Conservation (phyloP, 495 filamentous ascomycete genomes). For the Immersiella caudata region DNA sequence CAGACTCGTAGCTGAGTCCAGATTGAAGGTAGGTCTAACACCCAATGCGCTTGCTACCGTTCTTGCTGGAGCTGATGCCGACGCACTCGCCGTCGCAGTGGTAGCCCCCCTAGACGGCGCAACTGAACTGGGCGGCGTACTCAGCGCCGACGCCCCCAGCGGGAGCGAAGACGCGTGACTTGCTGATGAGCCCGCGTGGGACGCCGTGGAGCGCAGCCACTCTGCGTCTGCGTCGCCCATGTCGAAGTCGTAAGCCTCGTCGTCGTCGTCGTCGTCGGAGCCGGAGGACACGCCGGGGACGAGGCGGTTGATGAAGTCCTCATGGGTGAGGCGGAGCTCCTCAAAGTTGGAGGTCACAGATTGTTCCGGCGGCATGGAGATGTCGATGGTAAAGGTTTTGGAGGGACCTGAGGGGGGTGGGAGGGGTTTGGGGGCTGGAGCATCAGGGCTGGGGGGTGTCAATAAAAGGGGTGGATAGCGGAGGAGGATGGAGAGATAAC, state of each 20-base stretch:
- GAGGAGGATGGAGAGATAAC: background rate
- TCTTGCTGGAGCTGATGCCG: background rate
- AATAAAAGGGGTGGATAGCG: background rate
- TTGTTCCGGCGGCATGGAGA: constrained; percentile 42
- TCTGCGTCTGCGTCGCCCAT: background rate
- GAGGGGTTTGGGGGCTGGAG: background rate
- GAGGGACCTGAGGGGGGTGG: constrained; percentile 44
- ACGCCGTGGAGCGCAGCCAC: constrained; percentile 9
- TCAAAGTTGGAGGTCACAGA: constrained; percentile 40
- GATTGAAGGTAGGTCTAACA: constrained; percentile 52
- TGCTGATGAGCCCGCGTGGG: constrained; percentile 23
- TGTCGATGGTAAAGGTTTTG: constrained; percentile 56
- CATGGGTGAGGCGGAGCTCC: constrained; percentile 41
- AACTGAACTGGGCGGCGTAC: constrained; percentile 33
- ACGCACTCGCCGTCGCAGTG: background rate
- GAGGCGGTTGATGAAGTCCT: constrained; percentile 39
- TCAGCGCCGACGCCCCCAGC: constrained; percentile 38
- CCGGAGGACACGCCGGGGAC: constrained; percentile 27
- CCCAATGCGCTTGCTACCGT: constrained; percentile 32
- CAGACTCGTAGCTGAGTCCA: constrained; percentile 48
- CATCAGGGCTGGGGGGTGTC: background rate
- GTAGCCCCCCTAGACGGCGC: constrained; percentile 4
- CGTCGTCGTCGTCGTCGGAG: constrained; percentile 26
- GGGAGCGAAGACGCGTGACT: constrained; percentile 35
- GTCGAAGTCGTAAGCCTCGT: constrained; percentile 14